Evolutionary conservation across 768 basidiomycete species (phyloP), one percentile per base, ranked within the genome.

Genomic region (Boletus sp.): DNA sequence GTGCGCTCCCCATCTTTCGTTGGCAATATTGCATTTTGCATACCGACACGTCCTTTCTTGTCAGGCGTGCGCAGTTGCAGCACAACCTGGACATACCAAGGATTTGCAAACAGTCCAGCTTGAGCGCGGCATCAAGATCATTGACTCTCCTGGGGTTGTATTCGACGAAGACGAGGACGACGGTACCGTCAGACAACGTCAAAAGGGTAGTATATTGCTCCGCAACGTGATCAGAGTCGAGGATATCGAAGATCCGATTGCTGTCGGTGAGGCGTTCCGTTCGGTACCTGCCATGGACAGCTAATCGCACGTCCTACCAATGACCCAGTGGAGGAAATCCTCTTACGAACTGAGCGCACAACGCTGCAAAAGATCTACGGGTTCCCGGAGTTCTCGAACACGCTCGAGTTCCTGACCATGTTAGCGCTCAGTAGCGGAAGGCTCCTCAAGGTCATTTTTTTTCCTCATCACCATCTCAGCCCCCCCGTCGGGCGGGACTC

Each of bases 111-210:
- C 90, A 7, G 74, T 98, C 6, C 91, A 92, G 57, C 78, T 99
- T 4, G 96, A 98, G 69, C 90, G 93, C 41, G 93, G 94, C 1
- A 80, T 99, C 65, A 84, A 87, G 52, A 87, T 98, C 34, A 80
- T 98, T 7, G 97, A 98, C 71, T 98, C 94, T 35, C 96, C 97
- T 1, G 97, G 96, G 56, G 93, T 98, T n/a, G 90, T 99, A 2
- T 92, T 97, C 61, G 92, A 94, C 56, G 90, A 93, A 52, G 84
- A 89, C 53, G 79, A 84, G 45, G 67, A 77, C 45, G 71, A 77
- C 47, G 70, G 67, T 34, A 59, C 81, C 71, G 70, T 72, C 42
- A 74, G 69, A 23, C 84, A 82, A 51, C 77, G 78, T 23, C 69
- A 66, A 29, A 77, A 70, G 50, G 73, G 71, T 5, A 87, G 84